Percentiles rank a stretch among this genome's conserved stretches.
Evolutionary conservation across 371 early-diverging fungal genomes (phyloP).

Genomic region (Rhizopus sp.): DNA sequence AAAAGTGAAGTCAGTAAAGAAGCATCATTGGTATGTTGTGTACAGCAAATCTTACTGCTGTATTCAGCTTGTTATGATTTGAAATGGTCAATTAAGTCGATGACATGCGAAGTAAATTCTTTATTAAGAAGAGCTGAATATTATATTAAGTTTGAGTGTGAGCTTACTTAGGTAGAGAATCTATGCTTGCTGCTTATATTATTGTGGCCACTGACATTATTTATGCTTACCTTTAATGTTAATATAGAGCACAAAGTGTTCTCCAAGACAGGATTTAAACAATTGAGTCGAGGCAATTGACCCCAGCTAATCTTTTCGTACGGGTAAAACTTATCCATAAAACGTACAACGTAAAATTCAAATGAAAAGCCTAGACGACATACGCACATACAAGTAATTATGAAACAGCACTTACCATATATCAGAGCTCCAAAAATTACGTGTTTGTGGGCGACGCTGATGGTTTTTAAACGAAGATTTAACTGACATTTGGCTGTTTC

Average conservation of each 20-base stretch:
- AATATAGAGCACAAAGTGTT: not conserved
- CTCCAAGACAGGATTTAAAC: constrained; percentile 1
- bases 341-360: constrained; percentile 1
- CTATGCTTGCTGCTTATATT: no score
- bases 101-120: no score
- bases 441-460: not conserved
- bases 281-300: constrained; percentile 9
- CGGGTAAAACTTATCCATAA: constrained; percentile 13
- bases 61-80: no score
- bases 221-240: constrained; percentile 3
- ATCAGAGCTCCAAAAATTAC: not conserved
- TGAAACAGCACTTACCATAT: not conserved
- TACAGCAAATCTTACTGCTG: not conserved
- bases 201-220: no score
- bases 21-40: constrained; percentile 2
- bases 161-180: no score
- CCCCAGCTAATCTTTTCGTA: constrained; percentile 8
- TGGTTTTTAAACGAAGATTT: constrained; percentile 1
- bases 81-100: no score
- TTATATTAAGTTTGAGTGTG: no score
- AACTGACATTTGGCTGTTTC: constrained; percentile 1
- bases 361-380: not conserved
- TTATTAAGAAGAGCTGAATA: no score
- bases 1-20: not conserved
- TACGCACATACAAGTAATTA: not conserved